Evolutionary conservation across 2,329 filamentous ascomycete species (phyloP), one percentile per base, ranked within the genome.

Genomic region (Phyllachora maydis): DNA sequence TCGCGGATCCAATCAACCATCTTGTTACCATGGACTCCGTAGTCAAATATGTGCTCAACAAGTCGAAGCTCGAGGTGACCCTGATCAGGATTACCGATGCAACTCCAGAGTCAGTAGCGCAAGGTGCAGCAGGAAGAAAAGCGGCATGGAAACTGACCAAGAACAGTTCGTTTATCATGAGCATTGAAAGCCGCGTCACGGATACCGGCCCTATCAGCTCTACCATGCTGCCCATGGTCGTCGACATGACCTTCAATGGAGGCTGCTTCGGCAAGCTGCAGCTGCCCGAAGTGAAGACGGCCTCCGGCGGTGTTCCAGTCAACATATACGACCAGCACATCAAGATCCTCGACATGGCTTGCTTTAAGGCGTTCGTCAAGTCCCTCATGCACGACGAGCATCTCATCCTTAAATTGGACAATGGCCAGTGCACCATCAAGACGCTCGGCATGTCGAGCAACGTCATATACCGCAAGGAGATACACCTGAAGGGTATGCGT

Each of bases 281-380:
- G 19, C 28, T 47, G 4, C 40, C 45, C n/a, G 33, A 40, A 22
- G 30, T 37, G 10, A 32, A 32, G 16, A 40, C 41, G 11, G 35
- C 35, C 19, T 33, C 41, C 11, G 35, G 37, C 26, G 40, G 41
- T 6, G 33, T 35, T 16, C 27, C 34, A 5, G 29, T 48, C 16
- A 13, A 31, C n/a, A 28, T 42, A 7, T 23, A 30, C 14, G 34
- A 41, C 16, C 40, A 45, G 26, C 25, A 24, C 7, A 29, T 49
- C 19, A 23, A 31, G 13, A 43, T 49, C 21, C 23, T 31, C 11
- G 31, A 49, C 27, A 33, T 36, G 30, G 22, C 25, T 10, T 32
- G 27, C 13, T 49, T 39, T 22, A 35, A 30, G 21, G 31, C 36
- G n/a, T 44, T 44, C 24, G 30, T 47, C 25, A 38, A 35, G 13